phyloP scores from a whole-genome alignment of 192 early-diverging fungal genomes.

The Phycomyces blakesleeanus region DNA sequence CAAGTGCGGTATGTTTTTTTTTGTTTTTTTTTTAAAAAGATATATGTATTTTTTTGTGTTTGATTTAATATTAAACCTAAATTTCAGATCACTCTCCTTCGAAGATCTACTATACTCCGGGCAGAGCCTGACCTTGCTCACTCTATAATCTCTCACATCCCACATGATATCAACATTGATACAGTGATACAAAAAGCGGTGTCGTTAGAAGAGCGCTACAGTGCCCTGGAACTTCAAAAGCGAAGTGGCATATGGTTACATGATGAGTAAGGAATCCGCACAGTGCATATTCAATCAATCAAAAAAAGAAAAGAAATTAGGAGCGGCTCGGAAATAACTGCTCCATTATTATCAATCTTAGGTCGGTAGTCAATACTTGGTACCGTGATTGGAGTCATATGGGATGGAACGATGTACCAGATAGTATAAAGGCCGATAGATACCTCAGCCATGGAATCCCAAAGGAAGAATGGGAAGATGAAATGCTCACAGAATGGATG shows the following conservation, averaged over 20 bases:
- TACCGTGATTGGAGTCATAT: conserved; percentile 25
- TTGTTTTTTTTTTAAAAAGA: neutral
- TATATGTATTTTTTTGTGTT: conserved; percentile 19
- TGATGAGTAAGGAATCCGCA: conserved; percentile 40
- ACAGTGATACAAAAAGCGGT: conserved; percentile 38
- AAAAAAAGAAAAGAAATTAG: too few species aligned
- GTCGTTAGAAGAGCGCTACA: conserved; percentile 38
- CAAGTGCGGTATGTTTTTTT: conserved; percentile 42
- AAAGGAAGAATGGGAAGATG: conserved; percentile 41
- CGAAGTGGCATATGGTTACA: conserved; percentile 41
- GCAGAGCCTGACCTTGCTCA: conserved; percentile 47
- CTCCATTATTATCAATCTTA: conserved; percentile 1
- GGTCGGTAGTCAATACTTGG: conserved; percentile 36
- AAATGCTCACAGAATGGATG: conserved; percentile 27
- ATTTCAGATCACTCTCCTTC: conserved; percentile 40
- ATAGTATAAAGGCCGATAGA: conserved; percentile 21
- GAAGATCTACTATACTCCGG: conserved; percentile 40
- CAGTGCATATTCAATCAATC: neutral
- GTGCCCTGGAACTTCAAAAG: conserved; percentile 43
- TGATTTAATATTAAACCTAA: neutral
- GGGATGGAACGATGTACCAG: conserved; percentile 20
- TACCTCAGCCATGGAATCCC: conserved; percentile 19
- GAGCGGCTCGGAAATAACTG: neutral
- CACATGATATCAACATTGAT: conserved; percentile 44
- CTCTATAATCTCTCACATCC: conserved; percentile 48